phyloP scores from a whole-genome alignment of 2,329 filamentous ascomycete species.

The Paracoccidioides lutzii region DNA sequence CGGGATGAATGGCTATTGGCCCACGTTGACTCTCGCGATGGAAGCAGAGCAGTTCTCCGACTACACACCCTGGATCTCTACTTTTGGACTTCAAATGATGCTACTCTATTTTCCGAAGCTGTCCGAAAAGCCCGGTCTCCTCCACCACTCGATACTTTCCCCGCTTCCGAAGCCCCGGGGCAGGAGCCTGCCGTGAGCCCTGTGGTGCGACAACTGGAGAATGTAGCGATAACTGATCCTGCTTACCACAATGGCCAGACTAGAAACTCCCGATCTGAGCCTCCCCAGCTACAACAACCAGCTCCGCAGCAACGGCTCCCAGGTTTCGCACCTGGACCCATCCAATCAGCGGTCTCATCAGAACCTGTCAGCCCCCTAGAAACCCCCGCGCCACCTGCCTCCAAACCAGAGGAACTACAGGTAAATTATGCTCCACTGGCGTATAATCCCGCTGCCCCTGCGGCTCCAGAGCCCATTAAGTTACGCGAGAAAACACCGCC shows the following conservation, averaged over 20 bases:
- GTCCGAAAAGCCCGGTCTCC: conserved; percentile 23
- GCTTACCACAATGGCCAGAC: conserved; percentile 35
- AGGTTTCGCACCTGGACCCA: conserved; percentile 15
- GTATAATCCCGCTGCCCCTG: conserved; percentile 54
- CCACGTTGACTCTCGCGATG: conserved; percentile 38
- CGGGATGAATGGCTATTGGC: conserved; percentile 45
- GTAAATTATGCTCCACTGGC: conserved; percentile 39
- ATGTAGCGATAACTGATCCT: conserved; percentile 44
- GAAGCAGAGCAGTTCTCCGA: conserved; percentile 39
- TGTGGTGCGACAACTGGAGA: conserved; percentile 51
- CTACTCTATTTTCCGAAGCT: conserved; percentile 40
- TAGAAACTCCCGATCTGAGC: conserved; percentile 25
- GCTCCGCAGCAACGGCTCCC: conserved; percentile 12
- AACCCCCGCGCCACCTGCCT: conserved; percentile 1
- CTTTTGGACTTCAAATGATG: conserved; percentile 50
- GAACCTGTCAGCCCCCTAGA: conserved; percentile 8
- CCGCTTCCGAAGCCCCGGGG: conserved; percentile 26
- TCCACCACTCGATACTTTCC: conserved; percentile 38
- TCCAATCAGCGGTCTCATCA: conserved; percentile 12
- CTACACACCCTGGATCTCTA: conserved; percentile 52
- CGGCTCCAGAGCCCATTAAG: conserved; percentile 51
- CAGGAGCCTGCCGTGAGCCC: conserved; percentile 39
- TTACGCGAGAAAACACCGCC: conserved; percentile 56
- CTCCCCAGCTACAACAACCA: conserved; percentile 10
- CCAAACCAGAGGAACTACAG: conserved; percentile 15